A percentile compares a stretch with the other conserved stretches of the same genome.
Evolutionary conservation across 2,329 filamentous ascomycete genomes (phyloP).

Genomic region (Aspergillus jensenii): DNA sequence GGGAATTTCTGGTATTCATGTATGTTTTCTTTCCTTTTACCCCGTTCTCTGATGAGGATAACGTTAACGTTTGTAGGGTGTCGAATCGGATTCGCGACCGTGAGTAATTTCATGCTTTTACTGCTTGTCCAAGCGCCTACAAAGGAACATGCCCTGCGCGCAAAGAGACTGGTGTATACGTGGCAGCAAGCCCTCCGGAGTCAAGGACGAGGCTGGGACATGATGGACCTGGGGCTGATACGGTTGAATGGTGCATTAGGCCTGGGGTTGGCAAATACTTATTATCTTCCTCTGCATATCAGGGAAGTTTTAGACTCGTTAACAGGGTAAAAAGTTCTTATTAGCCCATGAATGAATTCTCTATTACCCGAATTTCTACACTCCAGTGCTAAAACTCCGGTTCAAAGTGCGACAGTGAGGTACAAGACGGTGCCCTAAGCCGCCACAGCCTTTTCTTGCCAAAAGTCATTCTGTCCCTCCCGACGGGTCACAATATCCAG

Average conservation of each 20-base stretch:
- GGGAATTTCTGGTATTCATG: conserved; percentile 35
- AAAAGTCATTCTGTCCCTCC: too few relatives aligned
- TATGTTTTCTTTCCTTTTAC: conserved; percentile 2
- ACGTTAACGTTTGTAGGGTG: conserved; percentile 24
- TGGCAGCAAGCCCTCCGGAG: conserved; percentile 31
- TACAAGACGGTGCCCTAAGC: too few relatives aligned
- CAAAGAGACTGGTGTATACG: conserved; percentile 28
- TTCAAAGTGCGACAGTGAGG: too few relatives aligned
- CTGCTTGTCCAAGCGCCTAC: conserved; percentile 33
- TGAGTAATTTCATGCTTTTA: conserved; percentile 35
- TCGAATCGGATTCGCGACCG: conserved; percentile 34
- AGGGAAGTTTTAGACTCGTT: conserved; percentile 15
- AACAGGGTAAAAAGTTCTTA: too few relatives aligned
- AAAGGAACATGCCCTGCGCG: conserved; percentile 24
- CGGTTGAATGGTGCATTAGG: conserved; percentile 33
- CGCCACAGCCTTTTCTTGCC: too few relatives aligned
- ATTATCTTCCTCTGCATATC: conserved; percentile 27
- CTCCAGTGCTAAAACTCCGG: too few relatives aligned
- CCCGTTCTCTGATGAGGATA: fast-evolving
- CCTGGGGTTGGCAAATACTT: conserved; percentile 25
- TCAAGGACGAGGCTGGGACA: conserved; percentile 29
- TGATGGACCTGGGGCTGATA: conserved; percentile 31
- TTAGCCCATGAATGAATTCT: too few relatives aligned
- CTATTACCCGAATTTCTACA: too few relatives aligned
- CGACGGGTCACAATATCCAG: too few relatives aligned